phyloP scores from a whole-genome alignment of 768 basidiomycete species.

The Naganishia randhawae region DNA sequence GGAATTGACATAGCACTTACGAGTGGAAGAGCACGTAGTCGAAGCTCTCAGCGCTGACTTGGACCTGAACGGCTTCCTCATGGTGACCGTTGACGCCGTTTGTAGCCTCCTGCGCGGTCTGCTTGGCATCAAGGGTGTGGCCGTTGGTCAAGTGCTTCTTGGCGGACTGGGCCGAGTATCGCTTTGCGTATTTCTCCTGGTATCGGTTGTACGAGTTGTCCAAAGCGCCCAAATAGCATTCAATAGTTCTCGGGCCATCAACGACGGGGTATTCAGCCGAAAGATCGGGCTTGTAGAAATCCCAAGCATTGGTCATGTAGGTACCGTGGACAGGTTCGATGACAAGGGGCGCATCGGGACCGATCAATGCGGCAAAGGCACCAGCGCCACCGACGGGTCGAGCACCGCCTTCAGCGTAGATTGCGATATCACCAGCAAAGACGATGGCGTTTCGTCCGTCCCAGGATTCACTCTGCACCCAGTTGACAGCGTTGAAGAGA shows the following conservation, averaged over 20 bases:
- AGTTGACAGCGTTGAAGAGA: constrained; percentile 97
- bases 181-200: constrained; percentile 71
- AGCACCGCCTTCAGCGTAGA: constrained; percentile 92
- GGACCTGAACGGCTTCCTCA: constrained; percentile 33
- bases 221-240: constrained; percentile 88
- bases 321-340: constrained; percentile 93
- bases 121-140: constrained; percentile 36
- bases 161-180: constrained; percentile 46
- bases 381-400: constrained; percentile 97
- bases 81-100: constrained; percentile 45
- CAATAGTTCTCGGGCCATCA: constrained; percentile 92
- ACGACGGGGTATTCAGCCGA: constrained; percentile 67
- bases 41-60: constrained; percentile 74
- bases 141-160: constrained; percentile 56
- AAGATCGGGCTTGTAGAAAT: constrained; percentile 98
- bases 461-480: constrained; percentile 94
- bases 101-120: constrained; percentile 47
- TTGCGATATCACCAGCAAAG: constrained; percentile 92
- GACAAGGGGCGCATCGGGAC: constrained; percentile 89
- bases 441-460: constrained; percentile 97
- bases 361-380: constrained; percentile 88
- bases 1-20: constrained; percentile 33
- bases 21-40: constrained; percentile 92
- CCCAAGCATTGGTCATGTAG: constrained; percentile 96
- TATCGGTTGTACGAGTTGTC: constrained; percentile 82